A percentile compares a stretch with the other conserved stretches of the same genome.
Evolutionary conservation across 192 early-diverging fungal species (phyloP).

Genomic region (Geosiphon pyriformis): DNA sequence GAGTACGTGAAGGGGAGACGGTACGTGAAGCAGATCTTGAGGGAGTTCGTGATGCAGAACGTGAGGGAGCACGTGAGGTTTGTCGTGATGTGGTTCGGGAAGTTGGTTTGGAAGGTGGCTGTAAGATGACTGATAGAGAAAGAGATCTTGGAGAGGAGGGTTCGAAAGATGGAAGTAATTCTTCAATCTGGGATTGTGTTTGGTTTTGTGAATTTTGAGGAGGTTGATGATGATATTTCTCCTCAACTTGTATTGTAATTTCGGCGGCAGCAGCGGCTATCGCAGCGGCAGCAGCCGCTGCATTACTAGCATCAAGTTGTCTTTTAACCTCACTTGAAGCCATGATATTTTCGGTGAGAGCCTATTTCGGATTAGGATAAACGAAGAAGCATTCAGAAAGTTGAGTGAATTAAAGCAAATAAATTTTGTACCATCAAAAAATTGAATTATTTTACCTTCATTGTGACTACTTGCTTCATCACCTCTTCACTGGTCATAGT

Average conservation of each 20-base stretch:
- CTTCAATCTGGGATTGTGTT: neutral
- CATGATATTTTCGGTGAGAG: constrained; percentile 22
- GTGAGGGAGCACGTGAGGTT: constrained; percentile 11
- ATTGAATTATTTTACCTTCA: constrained; percentile 11
- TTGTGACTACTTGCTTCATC: constrained; percentile 23
- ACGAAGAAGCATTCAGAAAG: neutral
- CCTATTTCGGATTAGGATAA: no score
- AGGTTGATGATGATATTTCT: neutral
- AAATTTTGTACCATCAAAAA: neutral
- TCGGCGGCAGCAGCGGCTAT: neutral
- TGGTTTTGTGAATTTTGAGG: neutral
- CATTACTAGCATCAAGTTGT: constrained; percentile 11
- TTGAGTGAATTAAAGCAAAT: neutral
- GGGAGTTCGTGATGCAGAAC: constrained; percentile 24
- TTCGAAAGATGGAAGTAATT: neutral
- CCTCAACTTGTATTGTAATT: neutral
- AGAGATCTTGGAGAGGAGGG: constrained; percentile 14
- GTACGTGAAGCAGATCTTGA: constrained; percentile 25
- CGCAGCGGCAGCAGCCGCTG: neutral
- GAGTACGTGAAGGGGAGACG: constrained; percentile 25
- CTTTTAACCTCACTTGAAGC: constrained; percentile 16
- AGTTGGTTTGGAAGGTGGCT: constrained; percentile 23
- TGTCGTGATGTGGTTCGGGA: constrained; percentile 11
- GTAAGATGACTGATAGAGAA: constrained; percentile 17
- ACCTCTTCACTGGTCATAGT: constrained; percentile 32